phyloP scores from a whole-genome alignment of 345 rosid species.

The Xanthoceras sorbifolium region DNA sequence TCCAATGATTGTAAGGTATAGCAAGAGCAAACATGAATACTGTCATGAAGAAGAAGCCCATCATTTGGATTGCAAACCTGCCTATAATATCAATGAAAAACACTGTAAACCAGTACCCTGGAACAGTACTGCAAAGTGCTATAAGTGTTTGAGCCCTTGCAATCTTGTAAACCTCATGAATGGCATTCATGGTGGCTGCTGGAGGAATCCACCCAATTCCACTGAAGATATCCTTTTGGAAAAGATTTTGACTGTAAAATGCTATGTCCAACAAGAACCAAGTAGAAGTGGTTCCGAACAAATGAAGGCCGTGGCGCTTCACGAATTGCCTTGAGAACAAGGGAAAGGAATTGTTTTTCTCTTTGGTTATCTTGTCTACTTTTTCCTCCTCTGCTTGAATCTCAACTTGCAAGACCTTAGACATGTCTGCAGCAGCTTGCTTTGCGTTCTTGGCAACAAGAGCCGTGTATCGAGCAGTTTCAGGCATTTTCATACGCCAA shows the following conservation, averaged over 20 bases:
- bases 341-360: slow-evolving; percentile 42
- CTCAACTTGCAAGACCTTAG: slow-evolving; percentile 69
- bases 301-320: slow-evolving; percentile 53
- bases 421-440: slow-evolving; percentile 69
- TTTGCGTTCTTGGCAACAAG: slow-evolving; percentile 62
- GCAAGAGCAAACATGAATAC: slow-evolving; percentile 61
- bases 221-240: slow-evolving; percentile 73
- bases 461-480: slow-evolving; percentile 82
- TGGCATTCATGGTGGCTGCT: slow-evolving; percentile 64
- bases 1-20: slow-evolving; percentile 77
- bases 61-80: slow-evolving; percentile 49
- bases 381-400: slow-evolving; percentile 53
- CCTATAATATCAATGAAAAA: slow-evolving; percentile 48
- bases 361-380: slow-evolving; percentile 13
- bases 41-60: slow-evolving; percentile 69
- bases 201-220: slow-evolving; percentile 77
- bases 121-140: slow-evolving; percentile 73
- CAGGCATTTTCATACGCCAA: slow-evolving; percentile 80
- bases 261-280: slow-evolving; percentile 83
- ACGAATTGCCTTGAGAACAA: slow-evolving; percentile 52
- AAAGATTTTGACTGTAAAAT: slow-evolving; percentile 71
- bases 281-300: slow-evolving; percentile 59
- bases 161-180: slow-evolving; percentile 61
- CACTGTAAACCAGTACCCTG: slow-evolving; percentile 70
- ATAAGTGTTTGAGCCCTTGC: slow-evolving; percentile 64